A percentile compares a stretch with the other conserved stretches of the same genome.
Evolutionary conservation across 164 flowering plant genomes (phyloP).

Genomic region (Buxus sempervirens): DNA sequence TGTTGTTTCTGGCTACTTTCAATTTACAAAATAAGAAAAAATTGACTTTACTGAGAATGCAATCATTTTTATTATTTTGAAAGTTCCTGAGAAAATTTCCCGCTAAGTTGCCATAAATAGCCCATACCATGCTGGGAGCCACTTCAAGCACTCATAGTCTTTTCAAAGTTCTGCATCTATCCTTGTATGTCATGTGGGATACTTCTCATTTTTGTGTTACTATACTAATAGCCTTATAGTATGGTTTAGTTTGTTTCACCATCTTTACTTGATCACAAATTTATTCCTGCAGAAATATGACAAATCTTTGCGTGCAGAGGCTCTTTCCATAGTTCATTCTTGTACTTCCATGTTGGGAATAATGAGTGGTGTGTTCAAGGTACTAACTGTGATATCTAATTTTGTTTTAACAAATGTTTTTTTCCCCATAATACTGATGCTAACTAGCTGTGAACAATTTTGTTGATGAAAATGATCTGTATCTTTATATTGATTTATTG

Average conservation of each 20-base stretch:
- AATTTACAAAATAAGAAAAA: no score
- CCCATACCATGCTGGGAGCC: neutral
- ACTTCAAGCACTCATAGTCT: neutral
- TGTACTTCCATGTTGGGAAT: conserved; percentile 73
- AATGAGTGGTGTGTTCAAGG: conserved; percentile 86
- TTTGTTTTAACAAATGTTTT: no score
- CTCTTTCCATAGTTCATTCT: conserved; percentile 69
- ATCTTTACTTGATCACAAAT: neutral
- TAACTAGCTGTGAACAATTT: no score
- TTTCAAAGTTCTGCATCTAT: neutral
- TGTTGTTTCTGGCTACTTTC: neutral
- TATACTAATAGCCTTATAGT: neutral
- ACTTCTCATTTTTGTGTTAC: no score
- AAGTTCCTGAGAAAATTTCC: no score
- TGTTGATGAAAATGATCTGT: no score
- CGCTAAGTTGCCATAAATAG: no score
- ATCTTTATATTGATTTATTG: neutral
- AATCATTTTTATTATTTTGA: neutral
- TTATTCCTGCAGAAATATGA: conserved; percentile 63
- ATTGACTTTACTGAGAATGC: neutral
- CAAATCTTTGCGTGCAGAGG: conserved; percentile 61
- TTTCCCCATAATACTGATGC: no score
- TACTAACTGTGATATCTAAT: conserved; percentile 19
- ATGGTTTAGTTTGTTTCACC: neutral
- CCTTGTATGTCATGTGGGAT: neutral